These are phyloP conservation scores for Pseudonitzschia multistriata DNA, from an alignment of 108 stramenopile species.

Conservation along the genomic window DNA sequence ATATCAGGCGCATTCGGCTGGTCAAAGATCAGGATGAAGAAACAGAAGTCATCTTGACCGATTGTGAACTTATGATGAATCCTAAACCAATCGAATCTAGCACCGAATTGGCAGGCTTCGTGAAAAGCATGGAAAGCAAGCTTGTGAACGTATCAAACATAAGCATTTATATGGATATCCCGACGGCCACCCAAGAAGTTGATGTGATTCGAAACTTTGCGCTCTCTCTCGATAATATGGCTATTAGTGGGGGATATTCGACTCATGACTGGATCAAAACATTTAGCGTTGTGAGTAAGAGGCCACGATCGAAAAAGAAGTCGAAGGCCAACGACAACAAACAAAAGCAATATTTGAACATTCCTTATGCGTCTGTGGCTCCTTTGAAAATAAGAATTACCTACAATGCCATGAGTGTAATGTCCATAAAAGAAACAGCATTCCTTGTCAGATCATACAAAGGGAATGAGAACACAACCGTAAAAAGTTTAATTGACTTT, in stretches of 20 bases:
- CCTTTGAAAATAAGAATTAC: background rate
- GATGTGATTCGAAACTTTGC: background rate
- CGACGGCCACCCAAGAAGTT: background rate
- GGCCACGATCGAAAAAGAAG: background rate
- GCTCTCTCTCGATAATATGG: background rate
- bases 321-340: background rate
- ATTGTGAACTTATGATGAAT: background rate
- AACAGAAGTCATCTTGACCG: background rate
- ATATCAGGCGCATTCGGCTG: background rate
- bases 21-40: background rate
- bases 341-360: background rate
- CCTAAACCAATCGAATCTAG: background rate
- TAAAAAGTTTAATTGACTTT: background rate
- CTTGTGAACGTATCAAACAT: background rate
- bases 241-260: background rate
- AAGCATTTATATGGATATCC: background rate
- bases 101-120: background rate
- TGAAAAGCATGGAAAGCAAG: background rate
- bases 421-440: constrained; percentile 5
- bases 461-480: constrained; percentile 3
- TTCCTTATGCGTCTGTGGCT: constrained; percentile 6
- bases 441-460: background rate
- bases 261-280: background rate
- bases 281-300: background rate
- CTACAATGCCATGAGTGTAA: background rate